phyloP scores from a whole-genome alignment of 2,329 filamentous ascomycete genomes.

The Rasamsonia emersonii region DNA sequence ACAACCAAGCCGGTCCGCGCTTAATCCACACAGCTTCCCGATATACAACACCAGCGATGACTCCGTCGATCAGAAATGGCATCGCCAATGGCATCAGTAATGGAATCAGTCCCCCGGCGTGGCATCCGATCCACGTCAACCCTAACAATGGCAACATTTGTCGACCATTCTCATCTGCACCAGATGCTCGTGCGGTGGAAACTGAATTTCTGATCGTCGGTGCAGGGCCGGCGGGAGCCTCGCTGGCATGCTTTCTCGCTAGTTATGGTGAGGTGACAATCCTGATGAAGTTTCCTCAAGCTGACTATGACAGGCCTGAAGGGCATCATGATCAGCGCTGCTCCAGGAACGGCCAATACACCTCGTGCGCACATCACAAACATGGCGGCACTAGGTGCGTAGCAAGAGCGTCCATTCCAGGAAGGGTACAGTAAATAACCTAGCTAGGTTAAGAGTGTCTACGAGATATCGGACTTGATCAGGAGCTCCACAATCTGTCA shows the following conservation, averaged over 20 bases:
- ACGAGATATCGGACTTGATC: slow-evolving; percentile 44
- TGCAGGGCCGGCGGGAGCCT: slow-evolving; percentile 47
- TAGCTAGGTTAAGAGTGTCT: slow-evolving; percentile 36
- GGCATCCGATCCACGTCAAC: too few relatives aligned
- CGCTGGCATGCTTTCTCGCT: slow-evolving; percentile 46
- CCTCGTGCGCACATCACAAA: slow-evolving; percentile 56
- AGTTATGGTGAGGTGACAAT: slow-evolving; percentile 32
- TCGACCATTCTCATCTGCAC: too few relatives aligned
- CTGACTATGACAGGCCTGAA: slow-evolving; percentile 30
- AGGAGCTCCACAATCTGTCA: slow-evolving; percentile 31
- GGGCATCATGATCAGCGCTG: slow-evolving; percentile 46
- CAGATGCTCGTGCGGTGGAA: too few relatives aligned
- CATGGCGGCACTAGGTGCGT: slow-evolving; percentile 37
- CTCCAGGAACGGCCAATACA: slow-evolving; percentile 45
- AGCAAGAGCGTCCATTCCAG: not conserved
- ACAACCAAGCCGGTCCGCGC: too few relatives aligned
- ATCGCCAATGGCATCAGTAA: too few relatives aligned
- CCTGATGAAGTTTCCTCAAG: not conserved
- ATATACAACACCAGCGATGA: too few relatives aligned
- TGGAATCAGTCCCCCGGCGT: too few relatives aligned
- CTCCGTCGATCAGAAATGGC: too few relatives aligned
- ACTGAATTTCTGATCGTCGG: slow-evolving; percentile 43
- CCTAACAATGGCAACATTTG: too few relatives aligned
- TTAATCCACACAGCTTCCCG: too few relatives aligned
- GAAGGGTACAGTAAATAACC: not conserved